Conservation (phyloP, 2,329 filamentous ascomycete species). For the Lizonia empirigonia region DNA sequence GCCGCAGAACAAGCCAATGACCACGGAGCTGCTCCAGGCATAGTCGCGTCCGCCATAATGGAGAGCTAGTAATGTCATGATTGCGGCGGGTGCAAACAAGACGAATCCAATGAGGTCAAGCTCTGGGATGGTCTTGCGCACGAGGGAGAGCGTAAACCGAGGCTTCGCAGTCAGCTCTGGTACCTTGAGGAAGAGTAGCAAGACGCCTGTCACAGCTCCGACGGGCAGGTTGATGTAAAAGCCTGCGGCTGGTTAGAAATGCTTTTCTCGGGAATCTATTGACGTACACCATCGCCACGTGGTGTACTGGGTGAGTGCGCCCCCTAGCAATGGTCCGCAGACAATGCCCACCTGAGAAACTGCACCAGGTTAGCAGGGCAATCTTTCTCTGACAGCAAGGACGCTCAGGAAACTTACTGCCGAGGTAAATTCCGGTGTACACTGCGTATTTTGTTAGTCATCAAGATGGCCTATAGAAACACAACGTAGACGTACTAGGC, state of each 20-base stretch:
- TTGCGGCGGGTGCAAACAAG: not conserved
- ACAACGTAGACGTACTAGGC: not conserved
- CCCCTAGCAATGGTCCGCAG: not conserved
- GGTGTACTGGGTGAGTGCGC: not conserved
- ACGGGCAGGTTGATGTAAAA: not conserved
- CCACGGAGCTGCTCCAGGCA: not conserved
- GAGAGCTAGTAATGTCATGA: not conserved
- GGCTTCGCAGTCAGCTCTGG: not conserved
- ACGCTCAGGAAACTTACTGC: no score
- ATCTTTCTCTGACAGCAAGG: no score
- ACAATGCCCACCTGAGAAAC: not conserved
- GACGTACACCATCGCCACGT: not conserved
- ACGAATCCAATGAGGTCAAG: not conserved
- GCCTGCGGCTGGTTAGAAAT: not conserved
- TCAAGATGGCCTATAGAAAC: no score
- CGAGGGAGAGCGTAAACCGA: not conserved
- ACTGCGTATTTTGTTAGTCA: no score
- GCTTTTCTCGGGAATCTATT: not conserved
- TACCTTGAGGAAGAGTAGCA: not conserved
- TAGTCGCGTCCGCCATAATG: not conserved
- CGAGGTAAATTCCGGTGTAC: not conserved
- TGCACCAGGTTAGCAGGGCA: not conserved
- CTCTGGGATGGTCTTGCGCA: not conserved
- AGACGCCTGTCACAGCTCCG: not conserved
- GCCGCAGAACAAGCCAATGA: not conserved